Conservation (phyloP, 148 eudicot species). For the Rhododendron vialii region DNA sequence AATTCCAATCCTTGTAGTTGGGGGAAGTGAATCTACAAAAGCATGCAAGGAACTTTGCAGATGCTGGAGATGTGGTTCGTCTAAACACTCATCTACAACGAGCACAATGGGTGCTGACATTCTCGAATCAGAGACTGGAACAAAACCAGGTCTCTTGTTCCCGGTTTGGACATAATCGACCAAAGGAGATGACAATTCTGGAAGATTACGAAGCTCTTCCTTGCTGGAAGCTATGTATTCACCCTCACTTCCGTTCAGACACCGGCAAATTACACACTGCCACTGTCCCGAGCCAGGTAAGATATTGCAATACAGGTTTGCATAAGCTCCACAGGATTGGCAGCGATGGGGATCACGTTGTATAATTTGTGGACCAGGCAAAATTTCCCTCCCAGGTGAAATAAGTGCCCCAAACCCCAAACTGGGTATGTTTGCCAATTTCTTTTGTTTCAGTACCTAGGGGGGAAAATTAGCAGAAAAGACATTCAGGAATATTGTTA, state of each 20-base stretch:
- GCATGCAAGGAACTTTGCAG: slow-evolving; percentile 91
- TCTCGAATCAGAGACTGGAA: slow-evolving; percentile 87
- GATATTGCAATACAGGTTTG: slow-evolving; percentile 80
- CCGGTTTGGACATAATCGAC: slow-evolving; percentile 80
- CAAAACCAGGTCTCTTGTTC: slow-evolving; percentile 65
- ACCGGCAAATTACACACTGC: slow-evolving; percentile 84
- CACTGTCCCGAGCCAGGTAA: slow-evolving; percentile 88
- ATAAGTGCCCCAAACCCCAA: slow-evolving; percentile 84
- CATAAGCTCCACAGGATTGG: slow-evolving; percentile 77
- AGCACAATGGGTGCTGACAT: slow-evolving; percentile 84
- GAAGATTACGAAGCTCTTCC: slow-evolving; percentile 72
- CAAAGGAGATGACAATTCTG: slow-evolving; percentile 66
- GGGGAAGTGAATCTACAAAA: slow-evolving; percentile 85
- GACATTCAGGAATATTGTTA: neutral
- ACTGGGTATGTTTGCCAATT: slow-evolving; percentile 69
- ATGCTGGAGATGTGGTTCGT: slow-evolving; percentile 80
- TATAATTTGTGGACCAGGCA: slow-evolving; percentile 70
- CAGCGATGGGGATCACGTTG: slow-evolving; percentile 79
- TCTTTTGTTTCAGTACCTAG: slow-evolving; percentile 83
- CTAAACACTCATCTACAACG: slow-evolving; percentile 82
- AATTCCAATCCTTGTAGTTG: slow-evolving; percentile 80
- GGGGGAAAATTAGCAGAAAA: neutral
- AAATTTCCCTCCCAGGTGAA: slow-evolving; percentile 74
- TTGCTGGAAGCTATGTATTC: slow-evolving; percentile 79
- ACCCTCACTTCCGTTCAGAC: slow-evolving; percentile 79